A percentile compares a stretch with the other conserved stretches of the same genome.
Evolutionary conservation across 768 basidiomycete species (phyloP).

Genomic region (Megacollybia marginata): DNA sequence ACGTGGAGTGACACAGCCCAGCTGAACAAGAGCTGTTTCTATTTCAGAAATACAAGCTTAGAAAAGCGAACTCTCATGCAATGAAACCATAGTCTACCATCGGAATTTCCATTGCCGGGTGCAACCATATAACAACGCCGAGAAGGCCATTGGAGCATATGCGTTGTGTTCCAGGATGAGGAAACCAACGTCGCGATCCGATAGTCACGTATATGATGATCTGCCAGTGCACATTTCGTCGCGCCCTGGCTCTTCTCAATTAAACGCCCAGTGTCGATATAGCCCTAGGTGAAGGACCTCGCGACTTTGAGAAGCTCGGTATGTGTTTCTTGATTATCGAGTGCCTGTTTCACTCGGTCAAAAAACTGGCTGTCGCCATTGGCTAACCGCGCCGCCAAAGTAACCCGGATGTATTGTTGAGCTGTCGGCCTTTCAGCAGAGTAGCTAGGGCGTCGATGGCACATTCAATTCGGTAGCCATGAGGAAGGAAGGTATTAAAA

Average conservation of each 20-base stretch:
- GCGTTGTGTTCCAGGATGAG: too few species aligned
- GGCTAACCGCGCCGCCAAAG: neutral
- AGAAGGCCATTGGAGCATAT: too few species aligned
- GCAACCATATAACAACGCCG: too few species aligned
- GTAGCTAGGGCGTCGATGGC: slow-evolving; percentile 32
- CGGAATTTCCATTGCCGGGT: too few species aligned
- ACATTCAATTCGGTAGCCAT: slow-evolving; percentile 90
- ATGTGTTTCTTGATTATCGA: slow-evolving; percentile 71
- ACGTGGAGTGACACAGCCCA: too few species aligned
- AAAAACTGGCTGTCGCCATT: slow-evolving; percentile 74
- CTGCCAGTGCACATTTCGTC: too few species aligned
- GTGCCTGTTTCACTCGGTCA: slow-evolving; percentile 72
- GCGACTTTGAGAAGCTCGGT: slow-evolving; percentile 95
- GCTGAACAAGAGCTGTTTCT: too few species aligned
- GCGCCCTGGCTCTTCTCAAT: slow-evolving; percentile 71
- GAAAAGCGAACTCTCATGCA: too few species aligned
- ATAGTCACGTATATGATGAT: too few species aligned
- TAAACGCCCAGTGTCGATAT: slow-evolving; percentile 81
- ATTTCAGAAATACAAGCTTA: too few species aligned
- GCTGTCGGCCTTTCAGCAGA: neutral
- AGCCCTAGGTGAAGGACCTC: slow-evolving; percentile 90
- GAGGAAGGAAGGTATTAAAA: slow-evolving; percentile 96
- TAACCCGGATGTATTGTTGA: neutral
- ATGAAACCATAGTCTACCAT: too few species aligned
- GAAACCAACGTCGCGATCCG: too few species aligned